Evolutionary conservation across 352 stramenopile species (phyloP), one percentile per base, ranked within the genome.

Genomic region (Phytophthora constricta): DNA sequence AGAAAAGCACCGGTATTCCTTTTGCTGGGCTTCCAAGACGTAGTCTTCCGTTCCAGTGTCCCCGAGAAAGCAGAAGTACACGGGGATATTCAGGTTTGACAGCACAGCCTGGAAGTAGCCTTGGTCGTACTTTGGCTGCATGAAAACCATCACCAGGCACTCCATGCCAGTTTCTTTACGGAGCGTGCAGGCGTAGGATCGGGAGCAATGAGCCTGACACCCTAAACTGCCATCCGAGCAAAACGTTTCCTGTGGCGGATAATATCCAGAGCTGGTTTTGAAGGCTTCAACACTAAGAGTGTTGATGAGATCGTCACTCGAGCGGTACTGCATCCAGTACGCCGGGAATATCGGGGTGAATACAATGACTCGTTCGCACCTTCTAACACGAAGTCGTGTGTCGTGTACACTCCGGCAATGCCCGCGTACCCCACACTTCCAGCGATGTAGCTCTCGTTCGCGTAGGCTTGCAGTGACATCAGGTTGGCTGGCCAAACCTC

Each of bases 31-130:
- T 0, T 70, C 48, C 4, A 74, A 20, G 5, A 58, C 64, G 37
- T 66, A 74, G 1, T 42, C 23, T 7, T 62, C 4, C 5, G 50
- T 41, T n/a, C 34, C 60, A 10, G 8, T 28, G 23, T 73, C 71
- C 4, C 68, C 68, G 5, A 74, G 23, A 28, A 84, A 86, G 64
- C 77, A 86, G 51, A 80, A 73, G 53, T 86, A 86, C 2, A 74
- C 53, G 13, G 77, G 71, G 22, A 86, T 61, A 13, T 61, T 45
- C 20, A 74, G 67, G 67, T 86, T 86, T n/a, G 65, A 47, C 28
- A 86, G 27, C 20, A 61, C 46, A 0, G 77, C 68, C 48, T 86
- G 61, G 2, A 70, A 26, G 45, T 69, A 82, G 2, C 68, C 74
- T 0, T 59, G 57, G 41, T 82, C 70, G 20, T 74, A 79, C 5